phyloP scores from a whole-genome alignment of 2,329 filamentous ascomycete species.

The Aspergillus flavus region DNA sequence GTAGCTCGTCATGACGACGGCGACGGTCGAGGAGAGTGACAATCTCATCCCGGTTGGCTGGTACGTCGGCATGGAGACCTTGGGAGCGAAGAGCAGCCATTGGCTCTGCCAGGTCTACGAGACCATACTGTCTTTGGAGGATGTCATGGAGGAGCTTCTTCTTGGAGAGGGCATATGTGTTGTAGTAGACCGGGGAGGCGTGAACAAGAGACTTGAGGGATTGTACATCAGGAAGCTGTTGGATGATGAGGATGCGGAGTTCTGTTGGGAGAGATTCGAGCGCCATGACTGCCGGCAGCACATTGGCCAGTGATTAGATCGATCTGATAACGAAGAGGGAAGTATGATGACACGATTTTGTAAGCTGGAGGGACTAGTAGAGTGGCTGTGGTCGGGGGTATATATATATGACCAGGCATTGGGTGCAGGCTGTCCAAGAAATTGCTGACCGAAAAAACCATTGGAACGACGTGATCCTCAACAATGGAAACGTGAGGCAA shows the following conservation, averaged over 20 bases:
- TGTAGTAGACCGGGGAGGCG: slow-evolving; percentile 15
- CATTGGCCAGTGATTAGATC: background rate
- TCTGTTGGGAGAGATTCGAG: slow-evolving; percentile 19
- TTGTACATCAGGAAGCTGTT: slow-evolving; percentile 13
- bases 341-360: background rate
- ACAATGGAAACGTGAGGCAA: background rate
- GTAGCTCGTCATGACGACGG: slow-evolving; percentile 11
- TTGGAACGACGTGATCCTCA: background rate
- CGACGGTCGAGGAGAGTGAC: slow-evolving; percentile 16
- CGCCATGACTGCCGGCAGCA: slow-evolving; percentile 10
- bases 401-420: background rate
- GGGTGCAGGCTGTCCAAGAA: background rate
- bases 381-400: background rate
- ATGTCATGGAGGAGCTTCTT: slow-evolving; percentile 16
- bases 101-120: slow-evolving; percentile 16
- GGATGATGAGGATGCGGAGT: slow-evolving; percentile 16
- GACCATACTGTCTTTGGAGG: slow-evolving; percentile 12
- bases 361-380: background rate
- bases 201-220: slow-evolving; percentile 15
- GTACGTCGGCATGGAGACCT: slow-evolving; percentile 17
- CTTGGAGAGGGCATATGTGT: slow-evolving; percentile 13
- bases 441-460: background rate
- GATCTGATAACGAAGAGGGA: background rate
- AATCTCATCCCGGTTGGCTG: slow-evolving; percentile 13
- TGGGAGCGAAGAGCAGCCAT: slow-evolving; percentile 16